Percentiles rank a stretch among this genome's conserved stretches.
Conservation (phyloP, 1,284 basidiomycete species). For the Moesziomyces aphidis region DNA sequence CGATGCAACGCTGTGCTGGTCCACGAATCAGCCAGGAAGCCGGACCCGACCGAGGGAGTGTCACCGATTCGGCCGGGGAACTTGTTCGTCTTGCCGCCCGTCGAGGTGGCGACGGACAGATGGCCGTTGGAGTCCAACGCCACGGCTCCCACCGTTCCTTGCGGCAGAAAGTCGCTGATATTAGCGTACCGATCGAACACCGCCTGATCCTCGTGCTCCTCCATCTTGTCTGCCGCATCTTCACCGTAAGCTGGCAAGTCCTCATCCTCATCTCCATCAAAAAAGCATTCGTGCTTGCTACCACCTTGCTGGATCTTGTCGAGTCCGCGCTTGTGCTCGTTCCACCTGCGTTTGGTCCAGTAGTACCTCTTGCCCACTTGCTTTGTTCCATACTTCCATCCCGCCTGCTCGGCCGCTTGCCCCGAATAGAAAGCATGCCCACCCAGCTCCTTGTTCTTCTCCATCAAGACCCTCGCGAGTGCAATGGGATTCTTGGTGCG, state of each 20-base stretch:
- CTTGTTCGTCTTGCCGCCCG: conserved; percentile 84
- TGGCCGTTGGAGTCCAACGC: conserved; percentile 80
- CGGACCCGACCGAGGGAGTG: conserved; percentile 80
- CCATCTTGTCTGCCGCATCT: background rate
- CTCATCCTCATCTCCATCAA: background rate
- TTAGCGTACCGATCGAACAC: conserved; percentile 35
- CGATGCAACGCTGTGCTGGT: background rate
- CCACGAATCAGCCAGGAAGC: conserved; percentile 87
- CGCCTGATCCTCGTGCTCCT: conserved; percentile 23
- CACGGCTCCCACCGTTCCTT: conserved; percentile 84
- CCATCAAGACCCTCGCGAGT: conserved; percentile 77
- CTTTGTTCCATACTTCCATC: conserved; percentile 52
- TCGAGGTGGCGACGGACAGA: conserved; percentile 79
- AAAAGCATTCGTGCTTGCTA: background rate
- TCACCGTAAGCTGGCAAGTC: conserved; percentile 11
- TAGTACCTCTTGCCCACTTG: conserved; percentile 31
- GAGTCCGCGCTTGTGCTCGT: conserved; percentile 37
- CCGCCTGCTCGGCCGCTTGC: conserved; percentile 74
- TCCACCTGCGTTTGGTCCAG: conserved; percentile 38
- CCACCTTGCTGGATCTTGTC: background rate
- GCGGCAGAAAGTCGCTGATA: conserved; percentile 75
- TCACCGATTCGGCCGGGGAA: conserved; percentile 82
- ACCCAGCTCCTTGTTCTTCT: conserved; percentile 72
- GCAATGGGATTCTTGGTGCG: conserved; percentile 79
- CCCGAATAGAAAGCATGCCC: conserved; percentile 81